These are phyloP conservation scores for Solanum sitiens DNA, from an alignment of 257 asterid species.

Conservation along the genomic window DNA sequence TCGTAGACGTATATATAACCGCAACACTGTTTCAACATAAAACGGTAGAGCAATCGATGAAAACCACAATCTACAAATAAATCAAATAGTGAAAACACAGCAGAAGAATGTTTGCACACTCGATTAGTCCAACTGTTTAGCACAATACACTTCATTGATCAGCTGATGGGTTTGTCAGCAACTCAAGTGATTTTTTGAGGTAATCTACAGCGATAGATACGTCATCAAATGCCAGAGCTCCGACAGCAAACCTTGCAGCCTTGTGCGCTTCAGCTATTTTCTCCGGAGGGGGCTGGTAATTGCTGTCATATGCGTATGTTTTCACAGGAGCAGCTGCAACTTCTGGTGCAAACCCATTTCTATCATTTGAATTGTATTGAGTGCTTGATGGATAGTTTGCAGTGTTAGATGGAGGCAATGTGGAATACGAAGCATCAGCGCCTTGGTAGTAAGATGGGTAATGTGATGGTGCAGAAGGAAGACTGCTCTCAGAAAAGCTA, in stretches of 20 bases:
- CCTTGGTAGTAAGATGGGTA: conserved; percentile 58
- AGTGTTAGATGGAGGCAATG: conserved; percentile 25
- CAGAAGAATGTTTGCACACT: background rate
- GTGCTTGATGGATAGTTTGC: conserved; percentile 24
- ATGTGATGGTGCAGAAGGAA: conserved; percentile 61
- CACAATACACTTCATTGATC: conserved; percentile 21
- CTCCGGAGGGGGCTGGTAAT: conserved; percentile 76
- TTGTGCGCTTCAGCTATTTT: conserved; percentile 88
- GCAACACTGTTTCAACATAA: background rate
- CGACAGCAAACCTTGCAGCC: conserved; percentile 90
- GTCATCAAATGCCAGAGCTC: conserved; percentile 86
- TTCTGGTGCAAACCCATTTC: conserved; percentile 33
- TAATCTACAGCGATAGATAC: conserved; percentile 64
- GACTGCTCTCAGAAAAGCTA: conserved; percentile 63
- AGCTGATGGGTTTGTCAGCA: conserved; percentile 75
- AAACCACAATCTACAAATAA: background rate
- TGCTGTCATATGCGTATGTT: conserved; percentile 56
- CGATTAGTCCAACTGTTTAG: background rate
- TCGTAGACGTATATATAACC: background rate
- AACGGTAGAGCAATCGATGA: background rate
- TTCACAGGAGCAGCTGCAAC: conserved; percentile 25
- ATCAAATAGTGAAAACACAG: background rate
- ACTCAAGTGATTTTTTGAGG: conserved; percentile 73
- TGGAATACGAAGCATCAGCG: conserved; percentile 38
- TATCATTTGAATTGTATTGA: conserved; percentile 31